These are phyloP conservation scores for Pythium dissimile DNA, from an alignment of 352 stramenopile species.

Conservation along the genomic window DNA sequence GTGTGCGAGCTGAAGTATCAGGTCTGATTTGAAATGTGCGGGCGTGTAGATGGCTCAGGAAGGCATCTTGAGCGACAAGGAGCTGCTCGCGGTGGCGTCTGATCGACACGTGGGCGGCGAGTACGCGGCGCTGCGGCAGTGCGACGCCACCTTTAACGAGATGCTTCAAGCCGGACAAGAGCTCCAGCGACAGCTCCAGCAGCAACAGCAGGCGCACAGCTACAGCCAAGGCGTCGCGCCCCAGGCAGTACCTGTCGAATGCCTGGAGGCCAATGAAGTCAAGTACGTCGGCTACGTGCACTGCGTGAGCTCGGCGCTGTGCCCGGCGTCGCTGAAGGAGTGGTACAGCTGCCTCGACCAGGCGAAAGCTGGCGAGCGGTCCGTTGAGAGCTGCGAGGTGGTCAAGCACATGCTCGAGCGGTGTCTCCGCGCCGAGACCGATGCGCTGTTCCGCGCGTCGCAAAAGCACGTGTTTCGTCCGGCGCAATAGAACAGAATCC, in stretches of 20 bases:
- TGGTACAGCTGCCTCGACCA: slow-evolving; percentile 56
- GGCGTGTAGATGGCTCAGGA: slow-evolving; percentile 33
- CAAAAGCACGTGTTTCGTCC: slow-evolving; percentile 62
- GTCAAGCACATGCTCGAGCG: slow-evolving; percentile 69
- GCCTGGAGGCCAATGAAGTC: slow-evolving; percentile 32
- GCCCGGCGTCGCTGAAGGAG: slow-evolving; percentile 40
- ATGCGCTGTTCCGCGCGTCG: slow-evolving; percentile 56
- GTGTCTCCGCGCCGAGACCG: slow-evolving; percentile 63
- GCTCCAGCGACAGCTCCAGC: slow-evolving; percentile 7
- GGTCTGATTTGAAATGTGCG: no score
- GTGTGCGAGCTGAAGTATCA: no score
- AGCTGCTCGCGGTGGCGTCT: slow-evolving; percentile 38
- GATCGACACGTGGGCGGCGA: slow-evolving; percentile 33
- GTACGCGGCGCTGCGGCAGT: slow-evolving; percentile 50
- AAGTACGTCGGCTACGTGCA: slow-evolving; percentile 67
- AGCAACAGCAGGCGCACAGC: slow-evolving; percentile 3
- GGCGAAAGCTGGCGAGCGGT: slow-evolving; percentile 30
- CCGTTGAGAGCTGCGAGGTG: slow-evolving; percentile 41
- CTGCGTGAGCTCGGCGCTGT: slow-evolving; percentile 51
- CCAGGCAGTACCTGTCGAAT: background rate
- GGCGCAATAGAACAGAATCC: slow-evolving; percentile 6
- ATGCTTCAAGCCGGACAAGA: slow-evolving; percentile 33
- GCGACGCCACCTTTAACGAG: slow-evolving; percentile 47
- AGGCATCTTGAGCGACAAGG: slow-evolving; percentile 27
- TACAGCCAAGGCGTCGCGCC: background rate